Evolutionary conservation across 805 yeast species (phyloP), one percentile per base, ranked within the genome.

Genomic region (Nakazawaea anatomiae): DNA sequence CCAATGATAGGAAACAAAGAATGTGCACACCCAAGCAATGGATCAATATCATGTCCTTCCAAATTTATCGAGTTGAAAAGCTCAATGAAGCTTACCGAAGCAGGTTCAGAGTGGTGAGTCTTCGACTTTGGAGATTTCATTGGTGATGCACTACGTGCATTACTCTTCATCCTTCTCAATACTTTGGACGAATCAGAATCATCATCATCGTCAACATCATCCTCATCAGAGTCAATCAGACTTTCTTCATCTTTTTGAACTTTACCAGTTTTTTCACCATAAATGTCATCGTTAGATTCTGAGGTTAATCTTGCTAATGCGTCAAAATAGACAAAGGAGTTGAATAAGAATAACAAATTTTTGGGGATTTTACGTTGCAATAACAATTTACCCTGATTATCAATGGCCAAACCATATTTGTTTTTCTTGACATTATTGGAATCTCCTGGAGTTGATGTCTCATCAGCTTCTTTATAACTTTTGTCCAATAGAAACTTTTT

Each of bases 321-420:
- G 62, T 84, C 88, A 56, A 80, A 75, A 61, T 84, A 84, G 42
- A 82, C 70, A 82, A 87, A 84, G n/a, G 79, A 74, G 58, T 83
- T 81, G 65, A 79, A 79, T 40, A 82, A 64, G 51, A 78, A 78
- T 54, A 73, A 80, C 28, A 81, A 65, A 40, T 70, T 73, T 48
- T 67, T 68, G 4, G 78, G 81, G 28, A 70, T 47, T 40, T 48
- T 47, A 50, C 52, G 47, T 36, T 51, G 55, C 11, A 44, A 27
- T 7, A 46, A 42, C 29, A 41, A 36, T 14, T 42, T 38, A 5
- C 46, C 50, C 9, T 42, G 39, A 42, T 43, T 43, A 18, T 50
- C 45, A 9, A 47, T 50, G 7, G 30, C 30, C 34, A 44, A 42
- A 10, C 52, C 47, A 29, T 43, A 32, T 10, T 28, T 35, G 11